These are phyloP conservation scores for Saksenaea oblongispora DNA, from an alignment of 371 early-diverging fungal species.

Conservation along the genomic window DNA sequence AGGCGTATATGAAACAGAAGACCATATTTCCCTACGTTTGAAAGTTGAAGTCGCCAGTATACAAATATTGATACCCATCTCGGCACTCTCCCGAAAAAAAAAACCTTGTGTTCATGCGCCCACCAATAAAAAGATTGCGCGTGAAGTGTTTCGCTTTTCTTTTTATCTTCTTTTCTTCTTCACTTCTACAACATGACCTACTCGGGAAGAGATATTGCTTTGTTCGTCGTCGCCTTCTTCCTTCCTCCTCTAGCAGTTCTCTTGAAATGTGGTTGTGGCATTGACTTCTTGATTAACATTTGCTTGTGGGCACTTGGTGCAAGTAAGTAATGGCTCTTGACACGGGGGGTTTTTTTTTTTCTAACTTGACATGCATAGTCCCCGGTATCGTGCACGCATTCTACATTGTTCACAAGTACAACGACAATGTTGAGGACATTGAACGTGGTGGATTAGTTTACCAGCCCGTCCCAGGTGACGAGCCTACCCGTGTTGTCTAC, in stretches of 20 bases:
- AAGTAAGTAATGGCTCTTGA: slow-evolving; percentile 17
- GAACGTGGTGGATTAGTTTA: slow-evolving; percentile 48
- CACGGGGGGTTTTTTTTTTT: not conserved
- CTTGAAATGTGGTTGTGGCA: slow-evolving; percentile 62
- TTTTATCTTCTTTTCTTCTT: slow-evolving; percentile 5
- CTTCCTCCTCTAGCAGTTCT: slow-evolving; percentile 74
- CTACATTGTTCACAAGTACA: slow-evolving; percentile 53
- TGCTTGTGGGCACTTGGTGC: slow-evolving; percentile 65
- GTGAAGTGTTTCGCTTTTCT: slow-evolving; percentile 5
- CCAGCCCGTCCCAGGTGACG: slow-evolving; percentile 35
- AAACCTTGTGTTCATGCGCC: too few species aligned
- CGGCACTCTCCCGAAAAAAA: too few species aligned
- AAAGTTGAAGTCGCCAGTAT: too few species aligned
- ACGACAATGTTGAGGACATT: slow-evolving; percentile 44
- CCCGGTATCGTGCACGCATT: slow-evolving; percentile 56
- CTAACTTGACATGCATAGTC: slow-evolving; percentile 14
- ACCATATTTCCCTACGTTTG: too few species aligned
- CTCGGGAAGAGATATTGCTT: slow-evolving; percentile 52
- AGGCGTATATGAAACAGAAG: too few species aligned
- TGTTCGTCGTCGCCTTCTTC: slow-evolving; percentile 67
- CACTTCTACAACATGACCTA: slow-evolving; percentile 37
- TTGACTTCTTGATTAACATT: slow-evolving; percentile 69
- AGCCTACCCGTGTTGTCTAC: slow-evolving; percentile 33
- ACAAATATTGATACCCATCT: too few species aligned
- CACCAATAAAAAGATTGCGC: not conserved